phyloP scores from a whole-genome alignment of 2,329 filamentous ascomycete species.

The Trichoderma cornu-damae region DNA sequence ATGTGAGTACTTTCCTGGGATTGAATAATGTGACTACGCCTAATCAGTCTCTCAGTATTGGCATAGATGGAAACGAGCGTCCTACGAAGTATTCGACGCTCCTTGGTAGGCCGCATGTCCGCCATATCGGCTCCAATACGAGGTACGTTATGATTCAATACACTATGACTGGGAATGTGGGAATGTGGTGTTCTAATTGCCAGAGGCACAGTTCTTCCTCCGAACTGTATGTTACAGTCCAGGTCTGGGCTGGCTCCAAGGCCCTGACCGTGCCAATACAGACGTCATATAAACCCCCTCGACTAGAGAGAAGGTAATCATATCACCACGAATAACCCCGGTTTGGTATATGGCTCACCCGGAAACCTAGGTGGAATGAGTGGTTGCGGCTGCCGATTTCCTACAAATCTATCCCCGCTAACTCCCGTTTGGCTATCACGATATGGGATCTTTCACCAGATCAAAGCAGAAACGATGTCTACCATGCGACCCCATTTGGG shows the following conservation, averaged over 20 bases:
- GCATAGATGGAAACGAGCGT: conserved; percentile 43
- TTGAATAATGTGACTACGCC: not conserved
- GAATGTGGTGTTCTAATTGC: conserved; percentile 22
- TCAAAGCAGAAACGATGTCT: conserved; percentile 62
- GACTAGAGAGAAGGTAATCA: conserved; percentile 57
- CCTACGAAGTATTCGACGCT: conserved; percentile 58
- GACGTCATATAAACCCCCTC: conserved; percentile 89
- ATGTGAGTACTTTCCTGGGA: conserved; percentile 43
- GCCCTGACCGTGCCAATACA: conserved; percentile 87
- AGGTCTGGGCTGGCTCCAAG: conserved; percentile 95
- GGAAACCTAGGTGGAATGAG: conserved; percentile 73
- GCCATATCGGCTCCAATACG: conserved; percentile 81
- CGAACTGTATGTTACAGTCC: conserved; percentile 87
- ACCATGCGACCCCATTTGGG: conserved; percentile 84
- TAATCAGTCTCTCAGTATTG: conserved; percentile 38
- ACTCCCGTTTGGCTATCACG: conserved; percentile 83
- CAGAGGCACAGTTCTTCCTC: conserved; percentile 58
- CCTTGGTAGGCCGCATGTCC: conserved; percentile 70
- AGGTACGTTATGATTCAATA: conserved; percentile 44
- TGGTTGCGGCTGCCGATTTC: conserved; percentile 86
- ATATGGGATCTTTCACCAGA: conserved; percentile 89
- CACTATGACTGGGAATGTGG: not conserved
- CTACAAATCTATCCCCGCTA: conserved; percentile 75
- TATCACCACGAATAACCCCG: not conserved
- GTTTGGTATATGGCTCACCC: not conserved